phyloP scores from a whole-genome alignment of 2,329 filamentous ascomycete species.

The Microdochium trichocladiopsis region DNA sequence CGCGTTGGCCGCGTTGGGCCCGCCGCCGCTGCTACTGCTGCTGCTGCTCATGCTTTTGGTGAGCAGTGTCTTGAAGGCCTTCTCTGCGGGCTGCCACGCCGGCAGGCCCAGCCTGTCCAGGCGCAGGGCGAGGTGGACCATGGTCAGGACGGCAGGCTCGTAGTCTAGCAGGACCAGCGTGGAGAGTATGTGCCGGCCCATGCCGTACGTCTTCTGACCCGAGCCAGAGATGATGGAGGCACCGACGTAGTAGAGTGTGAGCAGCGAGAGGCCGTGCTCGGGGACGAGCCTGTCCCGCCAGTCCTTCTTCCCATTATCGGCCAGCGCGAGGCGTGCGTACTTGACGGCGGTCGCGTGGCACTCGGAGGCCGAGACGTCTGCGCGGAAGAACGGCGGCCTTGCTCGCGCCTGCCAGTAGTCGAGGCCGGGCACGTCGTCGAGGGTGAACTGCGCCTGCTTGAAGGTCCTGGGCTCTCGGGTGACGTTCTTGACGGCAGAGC shows the following conservation, averaged over 20 bases:
- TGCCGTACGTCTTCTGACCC: conserved; percentile 2
- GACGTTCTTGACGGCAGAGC: no score
- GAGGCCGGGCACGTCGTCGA: conserved; percentile 16
- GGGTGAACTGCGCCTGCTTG: conserved; percentile 9
- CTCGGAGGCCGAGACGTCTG: conserved; percentile 14
- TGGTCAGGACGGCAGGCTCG: conserved; percentile 25
- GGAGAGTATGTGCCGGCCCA: conserved; percentile 26
- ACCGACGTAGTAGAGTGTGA: conserved; percentile 24
- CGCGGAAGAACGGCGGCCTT: conserved; percentile 4
- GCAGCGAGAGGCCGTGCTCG: conserved; percentile 11
- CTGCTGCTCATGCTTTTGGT: conserved; percentile 13
- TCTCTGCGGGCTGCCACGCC: conserved; percentile 9
- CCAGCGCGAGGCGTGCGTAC: conserved; percentile 1
- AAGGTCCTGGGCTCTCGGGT: neutral
- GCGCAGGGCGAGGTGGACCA: conserved; percentile 15
- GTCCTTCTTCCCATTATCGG: neutral
- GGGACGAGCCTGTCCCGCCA: conserved; percentile 7
- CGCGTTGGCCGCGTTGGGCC: conserved; percentile 25
- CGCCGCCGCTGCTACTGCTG: conserved; percentile 8
- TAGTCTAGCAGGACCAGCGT: conserved; percentile 23
- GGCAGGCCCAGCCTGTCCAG: conserved; percentile 5
- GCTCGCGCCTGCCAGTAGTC: conserved; percentile 15
- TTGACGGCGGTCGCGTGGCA: conserved; percentile 13
- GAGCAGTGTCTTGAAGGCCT: conserved; percentile 11
- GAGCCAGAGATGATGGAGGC: conserved; percentile 12